Percentiles rank a stretch among this genome's conserved stretches.
These are phyloP conservation scores for Durotheca rogersii DNA, from an alignment of 495 filamentous ascomycete species.

Conservation along the genomic window DNA sequence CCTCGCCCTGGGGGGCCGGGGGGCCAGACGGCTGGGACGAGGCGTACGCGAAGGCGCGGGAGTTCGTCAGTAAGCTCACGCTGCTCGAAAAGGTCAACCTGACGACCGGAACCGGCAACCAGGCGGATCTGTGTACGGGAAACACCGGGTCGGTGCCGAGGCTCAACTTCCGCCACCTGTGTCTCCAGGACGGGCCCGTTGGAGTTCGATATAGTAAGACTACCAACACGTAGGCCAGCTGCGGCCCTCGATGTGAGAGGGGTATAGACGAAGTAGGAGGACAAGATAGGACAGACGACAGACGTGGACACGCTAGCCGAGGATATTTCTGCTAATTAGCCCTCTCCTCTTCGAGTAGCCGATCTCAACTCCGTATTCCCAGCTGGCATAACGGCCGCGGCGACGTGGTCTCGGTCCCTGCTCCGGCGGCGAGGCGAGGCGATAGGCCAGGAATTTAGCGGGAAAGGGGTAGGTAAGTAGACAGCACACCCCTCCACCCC, in stretches of 20 bases:
- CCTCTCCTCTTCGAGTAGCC: constrained; percentile 24
- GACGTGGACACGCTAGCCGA: background rate
- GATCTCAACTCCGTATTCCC: constrained; percentile 69
- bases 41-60: constrained; percentile 74
- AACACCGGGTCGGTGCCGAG: constrained; percentile 59
- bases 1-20: constrained; percentile 71
- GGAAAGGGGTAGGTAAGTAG: constrained; percentile 61
- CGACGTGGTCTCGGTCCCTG: constrained; percentile 67
- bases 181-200: constrained; percentile 52
- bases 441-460: constrained; percentile 59
- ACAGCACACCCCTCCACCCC: constrained; percentile 15
- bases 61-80: constrained; percentile 72
- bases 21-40: constrained; percentile 69
- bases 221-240: too few species aligned
- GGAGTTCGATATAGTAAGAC: constrained; percentile 46
- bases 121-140: constrained; percentile 71
- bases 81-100: constrained; percentile 79
- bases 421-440: constrained; percentile 60
- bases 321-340: constrained; percentile 3
- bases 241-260: background rate
- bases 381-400: constrained; percentile 71
- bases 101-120: constrained; percentile 75
- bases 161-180: constrained; percentile 49
- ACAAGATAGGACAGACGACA: background rate
- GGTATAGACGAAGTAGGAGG: background rate